Percentiles rank a stretch among this genome's conserved stretches.
Evolutionary conservation across 805 yeast genomes (phyloP).

Genomic region (Nakazawaea peltata): DNA sequence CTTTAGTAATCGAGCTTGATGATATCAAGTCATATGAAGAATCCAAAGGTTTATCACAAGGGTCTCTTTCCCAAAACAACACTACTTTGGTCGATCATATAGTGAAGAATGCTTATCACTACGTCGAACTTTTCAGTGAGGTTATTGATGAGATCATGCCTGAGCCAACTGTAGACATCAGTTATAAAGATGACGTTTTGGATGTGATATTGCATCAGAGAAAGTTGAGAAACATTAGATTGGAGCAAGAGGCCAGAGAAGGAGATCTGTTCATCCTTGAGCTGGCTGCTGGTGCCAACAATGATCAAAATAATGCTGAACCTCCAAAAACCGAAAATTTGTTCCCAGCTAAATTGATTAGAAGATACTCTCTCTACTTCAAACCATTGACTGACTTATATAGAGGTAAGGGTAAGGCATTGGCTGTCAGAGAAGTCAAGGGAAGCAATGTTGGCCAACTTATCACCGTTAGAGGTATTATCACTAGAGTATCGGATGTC

Average conservation of each 20-base stretch:
- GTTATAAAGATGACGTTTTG: conserved; percentile 80
- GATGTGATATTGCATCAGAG: conserved; percentile 93
- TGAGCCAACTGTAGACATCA: conserved; percentile 69
- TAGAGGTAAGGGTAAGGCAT: conserved; percentile 39
- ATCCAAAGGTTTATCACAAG: conserved; percentile 16
- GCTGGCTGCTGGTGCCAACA: conserved; percentile 6
- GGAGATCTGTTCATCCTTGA: conserved; percentile 31
- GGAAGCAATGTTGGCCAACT: conserved; percentile 80
- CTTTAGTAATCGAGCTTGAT: conserved; percentile 71
- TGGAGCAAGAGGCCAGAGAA: conserved; percentile 58
- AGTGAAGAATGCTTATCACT: conserved; percentile 68
- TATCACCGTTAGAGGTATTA: conserved; percentile 88
- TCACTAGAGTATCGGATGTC: conserved; percentile 93
- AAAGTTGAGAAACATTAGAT: conserved; percentile 68
- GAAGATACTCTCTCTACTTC: conserved; percentile 84
- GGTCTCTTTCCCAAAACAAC: conserved; percentile 12
- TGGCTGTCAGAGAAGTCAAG: conserved; percentile 85
- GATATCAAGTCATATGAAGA: conserved; percentile 71
- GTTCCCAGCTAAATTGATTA: conserved; percentile 80
- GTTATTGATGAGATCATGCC: conserved; percentile 83
- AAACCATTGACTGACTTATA: conserved; percentile 54
- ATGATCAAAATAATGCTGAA: conserved; percentile 17
- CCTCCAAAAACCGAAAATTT: conserved; percentile 29
- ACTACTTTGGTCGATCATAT: conserved; percentile 47
- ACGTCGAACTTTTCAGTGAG: conserved; percentile 65